Evolutionary conservation across 2,329 filamentous ascomycete species (phyloP), one percentile per base, ranked within the genome.

Genomic region (Neurospora crassa): DNA sequence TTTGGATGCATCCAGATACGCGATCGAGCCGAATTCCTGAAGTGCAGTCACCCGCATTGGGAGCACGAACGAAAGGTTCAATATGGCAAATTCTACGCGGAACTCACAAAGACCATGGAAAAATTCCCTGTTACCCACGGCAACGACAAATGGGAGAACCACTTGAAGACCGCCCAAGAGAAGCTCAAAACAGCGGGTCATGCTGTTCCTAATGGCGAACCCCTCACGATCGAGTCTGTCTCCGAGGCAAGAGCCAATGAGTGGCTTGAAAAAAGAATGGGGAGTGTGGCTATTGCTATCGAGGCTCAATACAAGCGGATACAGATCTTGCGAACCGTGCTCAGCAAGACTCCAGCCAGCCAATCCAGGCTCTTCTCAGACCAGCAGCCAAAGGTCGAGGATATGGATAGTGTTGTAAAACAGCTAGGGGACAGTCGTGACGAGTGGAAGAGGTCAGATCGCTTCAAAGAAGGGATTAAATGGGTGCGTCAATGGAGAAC

Each of bases 271-370:
- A 72, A 69, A 12, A 74, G 59, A 24, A 71, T 71, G 3, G 68
- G 68, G 7, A 72, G 67, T 18, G 37, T 71, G 2, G 72, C 72
- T 7, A 70, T 73, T 42, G 69, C 71, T 16, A 70, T 74, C 29
- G 71, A 74, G n/a, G 72, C 70, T 40, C 71, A 74, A 29, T 74
- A 73, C 68, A 69, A 67, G 34, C 69, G 73, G 6, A 72, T 70
- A 4, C 14, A 63, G 7, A 40, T 73, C 3, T 20, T 74, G 41
- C 67, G 71, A 10, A 43, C 63, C 10, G 72, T 70, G 12, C 37
- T 74, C 4, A 5, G 40, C 16, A 70, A 70, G 16, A 29, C 29
- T 7, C 42, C 70, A 3, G n/a, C 29, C 34, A n/a, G 67, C 29
- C 45, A 47, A 2, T 2, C 1, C 5, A 47, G 45, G 45, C 2